Conservation (phyloP, 352 stramenopile genomes). For the Aphanomyces cochlioides region DNA sequence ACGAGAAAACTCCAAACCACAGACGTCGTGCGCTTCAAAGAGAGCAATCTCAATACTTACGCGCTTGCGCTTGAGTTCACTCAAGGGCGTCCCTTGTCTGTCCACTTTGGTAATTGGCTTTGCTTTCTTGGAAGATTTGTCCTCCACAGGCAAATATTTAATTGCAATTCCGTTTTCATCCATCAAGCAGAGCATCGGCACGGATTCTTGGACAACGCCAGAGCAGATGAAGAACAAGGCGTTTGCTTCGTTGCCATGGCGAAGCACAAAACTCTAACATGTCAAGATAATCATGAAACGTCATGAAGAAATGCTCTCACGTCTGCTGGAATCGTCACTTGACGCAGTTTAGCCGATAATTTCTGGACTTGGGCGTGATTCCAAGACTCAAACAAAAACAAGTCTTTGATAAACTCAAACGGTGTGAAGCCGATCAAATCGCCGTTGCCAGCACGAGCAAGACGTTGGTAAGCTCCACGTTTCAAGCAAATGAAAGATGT, state of each 20-base stretch:
- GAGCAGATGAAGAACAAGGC: conserved; percentile 77
- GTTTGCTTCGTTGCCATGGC: conserved; percentile 67
- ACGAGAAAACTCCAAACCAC: conserved; percentile 49
- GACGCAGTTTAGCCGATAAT: conserved; percentile 60
- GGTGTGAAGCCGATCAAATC: conserved; percentile 76
- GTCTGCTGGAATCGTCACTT: conserved; percentile 61
- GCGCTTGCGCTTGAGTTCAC: conserved; percentile 40
- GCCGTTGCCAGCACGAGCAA: conserved; percentile 79
- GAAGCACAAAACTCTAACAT: conserved; percentile 49
- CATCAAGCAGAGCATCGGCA: conserved; percentile 62
- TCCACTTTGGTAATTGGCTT: neutral
- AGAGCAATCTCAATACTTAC: conserved; percentile 67
- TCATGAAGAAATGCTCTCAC: conserved; percentile 3
- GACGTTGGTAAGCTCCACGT: conserved; percentile 69
- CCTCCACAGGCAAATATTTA: conserved; percentile 48
- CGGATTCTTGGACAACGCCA: conserved; percentile 67
- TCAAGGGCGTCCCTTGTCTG: conserved; percentile 31
- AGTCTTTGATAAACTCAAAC: conserved; percentile 75
- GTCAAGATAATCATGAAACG: neutral
- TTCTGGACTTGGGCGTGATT: conserved; percentile 65
- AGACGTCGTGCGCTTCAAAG: conserved; percentile 80
- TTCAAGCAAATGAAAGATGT: conserved; percentile 87
- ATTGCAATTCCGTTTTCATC: conserved; percentile 61
- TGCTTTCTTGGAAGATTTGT: conserved; percentile 14
- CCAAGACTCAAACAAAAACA: conserved; percentile 78